Conservation (phyloP, 306 rosid species). For the Purshia tridentata region DNA sequence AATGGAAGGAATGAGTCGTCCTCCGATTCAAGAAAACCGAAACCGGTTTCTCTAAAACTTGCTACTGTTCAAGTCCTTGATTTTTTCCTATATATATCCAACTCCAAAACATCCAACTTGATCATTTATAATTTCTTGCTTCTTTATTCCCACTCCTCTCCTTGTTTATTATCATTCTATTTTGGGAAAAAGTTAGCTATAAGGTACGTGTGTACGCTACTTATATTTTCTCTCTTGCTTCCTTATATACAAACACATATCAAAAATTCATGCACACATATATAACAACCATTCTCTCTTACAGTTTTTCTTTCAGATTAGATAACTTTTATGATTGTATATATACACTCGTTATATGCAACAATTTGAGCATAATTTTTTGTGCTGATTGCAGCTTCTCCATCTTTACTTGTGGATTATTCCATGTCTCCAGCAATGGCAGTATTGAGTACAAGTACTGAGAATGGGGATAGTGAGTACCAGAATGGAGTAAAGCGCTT, state of each 20-base stretch:
- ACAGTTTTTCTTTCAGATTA: no score
- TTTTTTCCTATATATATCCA: conserved; percentile 17
- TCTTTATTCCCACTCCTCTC: conserved; percentile 4
- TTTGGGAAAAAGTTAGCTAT: background rate
- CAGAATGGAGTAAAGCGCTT: conserved; percentile 77
- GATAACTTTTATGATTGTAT: no score
- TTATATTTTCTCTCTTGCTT: background rate
- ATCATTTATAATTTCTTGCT: conserved; percentile 2
- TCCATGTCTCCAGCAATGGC: conserved; percentile 59
- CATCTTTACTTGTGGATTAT: background rate
- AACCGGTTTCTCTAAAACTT: conserved; percentile 45
- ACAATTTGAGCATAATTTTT: background rate
- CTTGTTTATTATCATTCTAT: conserved; percentile 13
- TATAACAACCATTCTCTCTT: no score
- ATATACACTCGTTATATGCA: no score
- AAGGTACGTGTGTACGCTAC: no score
- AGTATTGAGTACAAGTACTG: background rate
- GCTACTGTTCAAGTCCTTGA: conserved; percentile 33
- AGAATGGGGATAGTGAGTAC: conserved; percentile 26
- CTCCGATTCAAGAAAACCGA: conserved; percentile 32
- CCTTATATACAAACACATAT: background rate
- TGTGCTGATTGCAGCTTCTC: background rate
- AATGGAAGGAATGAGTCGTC: conserved; percentile 23
- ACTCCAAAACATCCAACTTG: conserved; percentile 5
- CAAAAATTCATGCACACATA: background rate